phyloP scores from a whole-genome alignment of 176 grass and related monocot species.

The Cenchrus purpureus region DNA sequence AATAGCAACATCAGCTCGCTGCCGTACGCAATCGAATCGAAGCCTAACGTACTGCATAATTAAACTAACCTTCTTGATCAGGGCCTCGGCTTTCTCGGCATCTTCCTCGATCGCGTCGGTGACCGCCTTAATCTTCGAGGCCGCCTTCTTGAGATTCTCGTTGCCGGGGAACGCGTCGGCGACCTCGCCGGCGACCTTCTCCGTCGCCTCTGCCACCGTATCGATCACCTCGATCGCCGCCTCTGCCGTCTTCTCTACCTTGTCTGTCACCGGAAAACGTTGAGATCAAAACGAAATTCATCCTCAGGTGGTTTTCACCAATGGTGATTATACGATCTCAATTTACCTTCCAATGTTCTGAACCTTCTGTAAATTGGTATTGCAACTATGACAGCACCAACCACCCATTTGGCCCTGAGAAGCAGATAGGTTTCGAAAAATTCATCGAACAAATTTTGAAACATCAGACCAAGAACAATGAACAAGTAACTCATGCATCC shows the following conservation, averaged over 20 bases:
- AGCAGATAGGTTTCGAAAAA: neutral
- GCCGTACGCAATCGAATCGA: neutral
- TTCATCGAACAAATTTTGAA: neutral
- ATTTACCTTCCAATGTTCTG: constrained; percentile 51
- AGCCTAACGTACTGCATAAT: neutral
- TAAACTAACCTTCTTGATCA: constrained; percentile 56
- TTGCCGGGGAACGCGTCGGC: constrained; percentile 54
- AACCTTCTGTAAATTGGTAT: constrained; percentile 63
- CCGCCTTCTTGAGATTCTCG: constrained; percentile 41
- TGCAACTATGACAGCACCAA: constrained; percentile 47
- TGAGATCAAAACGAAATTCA: neutral
- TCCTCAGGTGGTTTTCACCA: neutral
- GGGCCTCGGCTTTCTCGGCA: constrained; percentile 56
- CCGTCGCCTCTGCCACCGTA: constrained; percentile 62
- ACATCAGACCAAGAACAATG: neutral
- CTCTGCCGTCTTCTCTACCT: constrained; percentile 62
- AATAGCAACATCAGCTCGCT: neutral
- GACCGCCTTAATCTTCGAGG: constrained; percentile 58
- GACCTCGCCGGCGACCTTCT: constrained; percentile 59
- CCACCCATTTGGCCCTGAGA: constrained; percentile 50
- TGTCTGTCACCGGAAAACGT: constrained; percentile 26
- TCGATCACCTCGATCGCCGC: constrained; percentile 52
- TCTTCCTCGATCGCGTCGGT: constrained; percentile 54
- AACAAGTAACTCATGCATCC: neutral
- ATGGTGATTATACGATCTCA: neutral